These are phyloP conservation scores for Brassica rapa DNA, from an alignment of 345 rosid species.

Conservation along the genomic window DNA sequence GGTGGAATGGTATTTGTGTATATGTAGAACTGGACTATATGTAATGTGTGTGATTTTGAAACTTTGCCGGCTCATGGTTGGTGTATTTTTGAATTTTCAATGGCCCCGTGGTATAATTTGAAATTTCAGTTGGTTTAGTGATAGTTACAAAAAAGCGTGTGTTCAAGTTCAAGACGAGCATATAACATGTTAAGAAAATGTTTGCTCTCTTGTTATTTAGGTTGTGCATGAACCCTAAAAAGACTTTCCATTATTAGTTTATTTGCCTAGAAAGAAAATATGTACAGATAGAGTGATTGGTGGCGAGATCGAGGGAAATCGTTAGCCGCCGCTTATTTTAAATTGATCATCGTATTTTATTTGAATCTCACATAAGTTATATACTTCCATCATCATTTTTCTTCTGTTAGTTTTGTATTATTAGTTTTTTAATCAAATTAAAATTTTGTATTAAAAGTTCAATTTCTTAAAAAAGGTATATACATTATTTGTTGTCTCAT, in stretches of 20 bases:
- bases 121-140: neutral
- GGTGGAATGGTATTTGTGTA: neutral
- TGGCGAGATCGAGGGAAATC: constrained; percentile 40
- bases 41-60: neutral
- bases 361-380: constrained; percentile 2
- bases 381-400: neutral
- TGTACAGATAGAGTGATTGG: constrained; percentile 35
- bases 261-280: neutral
- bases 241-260: neutral
- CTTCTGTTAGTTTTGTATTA: neutral
- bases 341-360: constrained; percentile 6
- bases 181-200: neutral
- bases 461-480: neutral
- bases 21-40: neutral
- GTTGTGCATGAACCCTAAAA: constrained; percentile 25
- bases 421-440: no score
- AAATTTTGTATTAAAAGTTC: no score
- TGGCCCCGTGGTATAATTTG: neutral
- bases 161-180: neutral
- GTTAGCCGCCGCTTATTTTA: constrained; percentile 40
- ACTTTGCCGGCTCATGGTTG: neutral
- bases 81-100: neutral
- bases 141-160: neutral
- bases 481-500: neutral
- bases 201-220: constrained; percentile 1